A percentile compares a stretch with the other conserved stretches of the same genome.
These are phyloP conservation scores for Veloporphyrellus conicus DNA, from an alignment of 1,284 basidiomycete species.

Conservation along the genomic window DNA sequence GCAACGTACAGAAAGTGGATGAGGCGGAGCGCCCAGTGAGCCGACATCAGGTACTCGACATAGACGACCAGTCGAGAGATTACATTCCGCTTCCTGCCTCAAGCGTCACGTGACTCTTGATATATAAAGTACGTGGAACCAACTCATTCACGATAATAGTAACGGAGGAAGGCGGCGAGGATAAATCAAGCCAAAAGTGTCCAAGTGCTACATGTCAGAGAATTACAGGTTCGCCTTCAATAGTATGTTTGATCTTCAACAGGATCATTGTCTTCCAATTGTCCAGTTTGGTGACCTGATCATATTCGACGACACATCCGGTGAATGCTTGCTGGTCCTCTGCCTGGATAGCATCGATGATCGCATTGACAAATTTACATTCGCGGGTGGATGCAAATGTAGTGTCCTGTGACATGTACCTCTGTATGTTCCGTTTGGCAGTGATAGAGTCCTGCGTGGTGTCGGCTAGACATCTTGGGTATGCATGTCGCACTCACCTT, in stretches of 20 bases:
- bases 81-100: neutral
- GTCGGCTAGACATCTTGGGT: slow-evolving; percentile 7
- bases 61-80: slow-evolving; percentile 1
- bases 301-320: slow-evolving; percentile 76
- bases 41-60: slow-evolving; percentile 32
- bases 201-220: slow-evolving; percentile 17
- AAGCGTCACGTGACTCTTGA: slow-evolving; percentile 7
- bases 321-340: slow-evolving; percentile 80
- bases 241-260: slow-evolving; percentile 80
- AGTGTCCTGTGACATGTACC: slow-evolving; percentile 73
- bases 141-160: slow-evolving; percentile 3
- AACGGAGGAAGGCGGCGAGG: neutral
- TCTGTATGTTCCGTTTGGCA: slow-evolving; percentile 71
- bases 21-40: slow-evolving; percentile 44
- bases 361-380: slow-evolving; percentile 76
- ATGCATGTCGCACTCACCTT: slow-evolving; percentile 50
- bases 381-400: slow-evolving; percentile 85
- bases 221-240: slow-evolving; percentile 58
- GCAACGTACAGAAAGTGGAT: slow-evolving; percentile 57
- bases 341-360: slow-evolving; percentile 76
- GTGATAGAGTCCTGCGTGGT: slow-evolving; percentile 74
- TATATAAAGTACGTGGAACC: slow-evolving; percentile 17
- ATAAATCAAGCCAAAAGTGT: neutral
- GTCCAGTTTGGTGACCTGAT: slow-evolving; percentile 86
- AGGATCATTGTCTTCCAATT: slow-evolving; percentile 92